Conservation (phyloP, 768 basidiomycete species). For the Termitomyces sp. region DNA sequence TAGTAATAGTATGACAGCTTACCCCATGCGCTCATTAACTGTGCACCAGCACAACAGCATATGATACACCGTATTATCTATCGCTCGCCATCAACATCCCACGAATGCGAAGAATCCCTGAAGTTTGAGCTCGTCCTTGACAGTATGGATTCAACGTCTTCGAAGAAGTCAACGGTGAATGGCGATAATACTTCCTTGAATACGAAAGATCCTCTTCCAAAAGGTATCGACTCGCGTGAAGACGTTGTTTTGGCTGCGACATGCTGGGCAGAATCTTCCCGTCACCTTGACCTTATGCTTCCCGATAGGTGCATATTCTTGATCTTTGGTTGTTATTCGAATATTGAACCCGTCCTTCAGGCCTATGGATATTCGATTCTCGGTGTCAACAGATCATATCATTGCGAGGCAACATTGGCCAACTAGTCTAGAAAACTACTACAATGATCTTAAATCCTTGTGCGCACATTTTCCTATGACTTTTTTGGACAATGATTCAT, state of each 20-base stretch:
- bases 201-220: neutral
- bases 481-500: too few relatives aligned
- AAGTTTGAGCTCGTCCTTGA: constrained; percentile 35
- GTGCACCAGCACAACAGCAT: constrained; percentile 23
- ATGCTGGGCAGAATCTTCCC: constrained; percentile 33
- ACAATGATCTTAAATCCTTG: constrained; percentile 34
- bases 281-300: constrained; percentile 43
- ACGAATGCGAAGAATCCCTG: constrained; percentile 17
- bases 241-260: constrained; percentile 8
- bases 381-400: constrained; percentile 26
- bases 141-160: neutral
- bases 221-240: neutral
- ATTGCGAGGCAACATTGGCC: constrained; percentile 32
- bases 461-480: constrained; percentile 22
- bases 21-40: constrained; percentile 28
- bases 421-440: constrained; percentile 34
- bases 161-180: neutral
- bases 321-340: neutral
- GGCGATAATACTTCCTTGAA: neutral
- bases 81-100: constrained; percentile 22
- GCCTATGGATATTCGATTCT: constrained; percentile 54
- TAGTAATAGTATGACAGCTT: constrained; percentile 23
- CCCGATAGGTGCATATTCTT: constrained; percentile 44
- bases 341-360: constrained; percentile 22
- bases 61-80: constrained; percentile 46